Evolutionary conservation across 2,329 filamentous ascomycete species (phyloP).

Genomic region (Neospermospora avenae): DNA sequence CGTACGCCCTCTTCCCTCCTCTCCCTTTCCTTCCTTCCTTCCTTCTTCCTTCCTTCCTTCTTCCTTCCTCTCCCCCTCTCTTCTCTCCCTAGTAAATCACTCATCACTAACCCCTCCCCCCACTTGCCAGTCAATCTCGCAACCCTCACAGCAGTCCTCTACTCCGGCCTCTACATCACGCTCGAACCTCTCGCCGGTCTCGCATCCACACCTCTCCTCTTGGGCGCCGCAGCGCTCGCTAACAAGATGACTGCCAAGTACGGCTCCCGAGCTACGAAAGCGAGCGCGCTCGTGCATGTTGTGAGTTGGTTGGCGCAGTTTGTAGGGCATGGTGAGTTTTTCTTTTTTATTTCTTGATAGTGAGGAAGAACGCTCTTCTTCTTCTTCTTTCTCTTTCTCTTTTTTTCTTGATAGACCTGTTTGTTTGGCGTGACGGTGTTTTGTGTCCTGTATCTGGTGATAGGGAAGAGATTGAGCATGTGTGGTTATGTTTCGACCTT

Average conservation of each 20-base stretch:
- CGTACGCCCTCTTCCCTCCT: background rate
- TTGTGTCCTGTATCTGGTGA: too few species aligned
- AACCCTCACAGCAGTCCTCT: background rate
- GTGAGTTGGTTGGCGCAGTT: background rate
- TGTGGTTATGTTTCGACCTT: too few species aligned
- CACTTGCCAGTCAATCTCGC: background rate
- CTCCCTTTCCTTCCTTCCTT: background rate
- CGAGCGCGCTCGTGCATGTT: background rate
- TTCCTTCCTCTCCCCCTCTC: background rate
- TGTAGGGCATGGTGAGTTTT: background rate
- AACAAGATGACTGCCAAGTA: background rate
- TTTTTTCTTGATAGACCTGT: background rate
- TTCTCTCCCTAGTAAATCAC: background rate
- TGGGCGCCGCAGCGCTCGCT: background rate
- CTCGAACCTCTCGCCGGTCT: background rate
- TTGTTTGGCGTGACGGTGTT: too few species aligned
- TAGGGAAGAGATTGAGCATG: too few species aligned
- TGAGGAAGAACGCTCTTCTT: too few species aligned
- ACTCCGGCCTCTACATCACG: background rate
- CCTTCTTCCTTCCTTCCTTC: background rate
- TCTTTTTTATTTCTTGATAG: background rate
- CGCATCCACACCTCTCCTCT: background rate
- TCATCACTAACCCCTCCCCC: background rate
- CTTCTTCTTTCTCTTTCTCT: background rate
- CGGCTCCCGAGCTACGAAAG: background rate